Evolutionary conservation across 2,329 filamentous ascomycete genomes (phyloP), one percentile per base, ranked within the genome.

Genomic region (Thermoascus crustaceus): DNA sequence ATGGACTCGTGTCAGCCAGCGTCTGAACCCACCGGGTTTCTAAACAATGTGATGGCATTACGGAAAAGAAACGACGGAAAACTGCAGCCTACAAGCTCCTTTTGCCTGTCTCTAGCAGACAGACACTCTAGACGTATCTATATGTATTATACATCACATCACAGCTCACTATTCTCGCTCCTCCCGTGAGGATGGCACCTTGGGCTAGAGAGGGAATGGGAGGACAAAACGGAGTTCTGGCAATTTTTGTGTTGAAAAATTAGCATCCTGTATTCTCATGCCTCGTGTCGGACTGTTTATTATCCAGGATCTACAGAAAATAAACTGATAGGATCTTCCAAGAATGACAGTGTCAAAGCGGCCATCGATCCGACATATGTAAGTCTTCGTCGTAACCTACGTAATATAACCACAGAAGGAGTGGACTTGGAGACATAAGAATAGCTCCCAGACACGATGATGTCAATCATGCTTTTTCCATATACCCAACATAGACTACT

Each of bases 1-100:
- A 68, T 96, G 89, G 89, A 96, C 89, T 50, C 82, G 88, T 66
- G 82, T 96, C 44, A 94, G 85, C 46, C 89, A 96, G 64, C 73
- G 89, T 65, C 58, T 95, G 60, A 96, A 96, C 64, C 89, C 89
- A 39, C 88, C 89, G 30, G 89, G 89, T 67, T 96, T 89, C 66
- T 95, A 79, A 67, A 35, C 31, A 18, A 20, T 30, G 13, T 13
- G 21, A n/a, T n/a, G 13, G 9, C n/a, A 8, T 20, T 26, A 13
- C 6, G 17, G 25, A 30, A n/a, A 23, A 30, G 18, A 17, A 30
- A 17, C 16, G 16, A 21, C 10, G 14, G 20, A n/a, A 32, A 11
- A 23, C 33, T 9, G 32, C 27, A 36, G 16, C 23, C 24, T n/a
- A n/a, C n/a, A n/a, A n/a, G n/a, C n/a, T n/a, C n/a, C n/a, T n/a